These are phyloP conservation scores for Enterocytospora artemiae DNA, from an alignment of 371 early-diverging fungal genomes.

Conservation along the genomic window DNA sequence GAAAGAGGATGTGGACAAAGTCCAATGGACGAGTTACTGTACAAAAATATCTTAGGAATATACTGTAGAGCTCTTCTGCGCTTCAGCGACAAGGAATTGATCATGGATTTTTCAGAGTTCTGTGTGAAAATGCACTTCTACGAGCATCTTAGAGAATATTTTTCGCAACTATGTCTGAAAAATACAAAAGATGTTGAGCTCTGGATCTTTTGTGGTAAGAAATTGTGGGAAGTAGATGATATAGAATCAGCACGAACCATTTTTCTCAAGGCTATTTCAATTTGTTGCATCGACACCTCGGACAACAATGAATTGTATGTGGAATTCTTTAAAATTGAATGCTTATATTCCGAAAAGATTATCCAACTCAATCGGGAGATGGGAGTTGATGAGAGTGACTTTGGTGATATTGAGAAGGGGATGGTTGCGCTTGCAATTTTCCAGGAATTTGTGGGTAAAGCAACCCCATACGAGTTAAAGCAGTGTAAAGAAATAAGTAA, in stretches of 20 bases:
- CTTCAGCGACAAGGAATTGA: slow-evolving; percentile 29
- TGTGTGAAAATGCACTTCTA: slow-evolving; percentile 18
- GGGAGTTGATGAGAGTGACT: slow-evolving; percentile 14
- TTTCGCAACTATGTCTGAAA: slow-evolving; percentile 25
- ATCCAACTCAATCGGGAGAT: slow-evolving; percentile 4
- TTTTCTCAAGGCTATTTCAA: slow-evolving; percentile 30
- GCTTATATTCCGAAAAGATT: slow-evolving; percentile 14
- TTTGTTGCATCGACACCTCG: too few species aligned
- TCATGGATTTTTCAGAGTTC: slow-evolving; percentile 32
- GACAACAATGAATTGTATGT: slow-evolving; percentile 16
- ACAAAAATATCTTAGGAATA: slow-evolving; percentile 29
- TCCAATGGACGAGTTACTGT: slow-evolving; percentile 13
- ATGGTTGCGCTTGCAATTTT: slow-evolving; percentile 14
- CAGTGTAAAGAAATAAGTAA: slow-evolving; percentile 1
- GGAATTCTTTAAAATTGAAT: slow-evolving; percentile 47
- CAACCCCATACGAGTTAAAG: background rate
- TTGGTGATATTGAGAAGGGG: slow-evolving; percentile 18
- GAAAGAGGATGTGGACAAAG: background rate
- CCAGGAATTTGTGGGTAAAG: background rate
- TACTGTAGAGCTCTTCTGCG: slow-evolving; percentile 28
- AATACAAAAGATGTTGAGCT: slow-evolving; percentile 28
- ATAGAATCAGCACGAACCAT: slow-evolving; percentile 29
- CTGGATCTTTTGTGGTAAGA: slow-evolving; percentile 42
- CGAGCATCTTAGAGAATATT: slow-evolving; percentile 33
- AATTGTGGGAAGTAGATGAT: slow-evolving; percentile 34